Evolutionary conservation across 208 protist species (phyloP), one percentile per base, ranked within the genome.

Genomic region (Balamuthia mandrillaris): DNA sequence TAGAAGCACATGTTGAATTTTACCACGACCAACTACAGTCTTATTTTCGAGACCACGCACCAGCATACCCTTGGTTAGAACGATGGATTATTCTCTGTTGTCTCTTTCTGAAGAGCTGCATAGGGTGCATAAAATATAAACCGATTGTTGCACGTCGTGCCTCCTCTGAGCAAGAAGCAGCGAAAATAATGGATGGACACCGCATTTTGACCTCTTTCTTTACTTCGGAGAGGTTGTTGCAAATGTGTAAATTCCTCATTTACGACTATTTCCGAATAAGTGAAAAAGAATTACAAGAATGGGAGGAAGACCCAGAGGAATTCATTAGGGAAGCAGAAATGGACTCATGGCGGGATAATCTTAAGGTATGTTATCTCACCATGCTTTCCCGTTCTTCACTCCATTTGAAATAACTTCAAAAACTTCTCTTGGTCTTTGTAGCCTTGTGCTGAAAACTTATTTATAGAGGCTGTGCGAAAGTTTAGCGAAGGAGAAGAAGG

Each of bases 231-330:
- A 54, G 61, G 29, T 37, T 83, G 0, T 44, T 83, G 41, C 47
- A 83, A 37, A 31, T 83, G 47, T 54, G 52, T 44, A 42, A 51
- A 31, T 49, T 47, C 52, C 54, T 83, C 29, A 83, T 83, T 39
- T 54, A 49, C 18, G 37, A 54, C 54, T 83, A 83, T 44, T 68
- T 83, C 7, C 18, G 61, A 31, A 39, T 83, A 24, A 83, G 52
- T 49, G 12, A 49, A 24, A 54, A 83, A 18, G 75, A 83, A 31
- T 39, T 83, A 2, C 35, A 83, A 24, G 75, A 83, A 39, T 83
- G 75, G 75, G 47, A 83, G 75, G 56, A 83, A 5, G 75, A 83
- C 54, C 75, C 75, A 29, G 75, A 83, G 52, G 75, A 83, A 21
- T 83, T 83, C 39, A 68, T 83, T 41, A 49, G 52, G 41, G 75